Base-by-base conservation (phyloP, 768 basidiomycete species). In the Naganishia antarctica region DNA sequence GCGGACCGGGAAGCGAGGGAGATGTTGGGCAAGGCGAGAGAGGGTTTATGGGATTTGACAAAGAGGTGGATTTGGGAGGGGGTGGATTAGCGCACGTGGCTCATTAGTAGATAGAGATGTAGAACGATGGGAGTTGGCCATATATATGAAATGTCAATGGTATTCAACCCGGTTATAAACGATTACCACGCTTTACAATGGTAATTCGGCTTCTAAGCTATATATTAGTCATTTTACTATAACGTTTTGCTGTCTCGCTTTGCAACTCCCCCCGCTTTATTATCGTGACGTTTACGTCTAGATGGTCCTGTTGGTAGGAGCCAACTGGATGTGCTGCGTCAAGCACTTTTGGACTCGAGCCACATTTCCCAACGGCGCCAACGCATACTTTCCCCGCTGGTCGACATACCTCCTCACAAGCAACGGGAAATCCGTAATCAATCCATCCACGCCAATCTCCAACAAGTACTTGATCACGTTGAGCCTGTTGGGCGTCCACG, bases 1-100 rank as follows among this genome's bases (percentile, higher is more conserved):
- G 69, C 70, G 48, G 96, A 99, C 75, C 79, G 83, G 25, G 82
- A 86, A 40, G 94, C 91, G 13, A 89, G 89, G 78, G 93, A 96
- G 69, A 81, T 84, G 53, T 81, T 98, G 28, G 93, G 93, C 1
- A 82, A 84, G 64, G 91, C 86, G 81, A 76, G 91, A 77, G 86
- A 86, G 50, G 89, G 90, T 0, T 89, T 91, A 75, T 98, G 93
- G 93, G 94, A 97, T 76, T 84, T 89, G 77, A 86, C 91, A 29
- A 96, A 92, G 84, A 88, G 89, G 65, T 76, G 72, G 71, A 66
- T 70, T 15, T 77, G 76, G 76, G 53, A 67, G 32, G 73, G 72
- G 3, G 73, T 73, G 37, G 76, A 75, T 64, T 62, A 37, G 37
- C 5, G 23, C 21, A n/a, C n/a, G n/a, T n/a, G n/a, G n/a, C n/a